Base-by-base conservation (phyloP, 768 basidiomycete species). In the Omphalotus guepiniiformis region DNA sequence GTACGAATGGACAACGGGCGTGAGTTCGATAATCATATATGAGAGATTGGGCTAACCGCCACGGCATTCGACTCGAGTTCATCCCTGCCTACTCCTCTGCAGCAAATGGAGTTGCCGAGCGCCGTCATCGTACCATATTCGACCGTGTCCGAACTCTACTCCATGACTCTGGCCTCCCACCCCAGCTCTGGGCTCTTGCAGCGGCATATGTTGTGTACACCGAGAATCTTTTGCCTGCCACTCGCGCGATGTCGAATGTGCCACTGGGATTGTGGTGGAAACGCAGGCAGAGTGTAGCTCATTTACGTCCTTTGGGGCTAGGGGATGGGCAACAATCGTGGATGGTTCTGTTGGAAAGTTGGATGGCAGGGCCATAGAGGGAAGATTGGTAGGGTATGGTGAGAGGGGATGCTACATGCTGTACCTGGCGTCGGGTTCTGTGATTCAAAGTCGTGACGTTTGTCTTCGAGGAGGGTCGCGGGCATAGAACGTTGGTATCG, bases 101-200 rank as follows among this genome's bases (percentile, higher is more conserved):
- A 15, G 58, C 62, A 23, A 65, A 66, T 21, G 63, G 65, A 1
- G 26, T 63, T 0, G 60, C 56, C 0, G 56, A 64, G 45, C 51
- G 44, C 41, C 29, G 34, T 4, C 42, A 44, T 25, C 25, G 28
- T 18, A 5, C 29, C 29, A 44, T n/a, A 4, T 44, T 44, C 19
- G 27, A n/a, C 27, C 29, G 29, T 6, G 42, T 44, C 27, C 42
- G 42, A 3, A 44, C 42, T 18, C 29, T 45, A n/a, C 30, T 45
- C 18, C 11, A 34, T 8, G 43, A 45, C 6, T 45, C 43, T 2
- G 34, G 43, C 3, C 32, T 45, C 6, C 43, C 32, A 5, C 43
- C 30, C 4, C 38, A 13, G 13, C 22, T 47, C 2, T 47, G 45
- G 45, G 22, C 45, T 3, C 38, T 35, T 12, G 45, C 23, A 3